Conservation (phyloP, 164 flowering plant species). For the Piper longum region DNA sequence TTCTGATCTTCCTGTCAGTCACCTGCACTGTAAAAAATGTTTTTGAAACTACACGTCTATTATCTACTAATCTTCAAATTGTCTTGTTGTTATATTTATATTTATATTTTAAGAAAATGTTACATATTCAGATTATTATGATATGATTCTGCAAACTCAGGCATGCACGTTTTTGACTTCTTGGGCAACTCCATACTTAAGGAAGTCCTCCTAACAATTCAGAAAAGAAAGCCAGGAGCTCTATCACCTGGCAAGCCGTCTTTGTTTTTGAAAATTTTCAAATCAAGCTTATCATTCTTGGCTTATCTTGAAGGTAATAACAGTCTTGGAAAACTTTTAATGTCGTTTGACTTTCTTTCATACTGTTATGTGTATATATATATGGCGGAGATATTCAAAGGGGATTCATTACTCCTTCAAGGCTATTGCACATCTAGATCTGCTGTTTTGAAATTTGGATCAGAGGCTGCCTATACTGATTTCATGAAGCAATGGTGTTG, state of each 20-base stretch:
- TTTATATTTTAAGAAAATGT: neutral
- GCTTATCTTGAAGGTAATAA: conserved; percentile 74
- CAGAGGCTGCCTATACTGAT: conserved; percentile 58
- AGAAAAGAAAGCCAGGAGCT: conserved; percentile 91
- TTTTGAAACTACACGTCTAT: neutral
- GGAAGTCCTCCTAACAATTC: conserved; percentile 77
- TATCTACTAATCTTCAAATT: neutral
- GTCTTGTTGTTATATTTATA: neutral
- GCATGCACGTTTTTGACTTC: conserved; percentile 89
- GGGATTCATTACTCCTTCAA: conserved; percentile 22
- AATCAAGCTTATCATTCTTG: conserved; percentile 71
- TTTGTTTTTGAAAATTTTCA: conserved; percentile 75
- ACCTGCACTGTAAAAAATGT: neutral
- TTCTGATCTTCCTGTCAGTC: neutral
- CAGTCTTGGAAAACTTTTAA: neutral
- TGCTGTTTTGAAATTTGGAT: conserved; percentile 70
- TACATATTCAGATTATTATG: neutral
- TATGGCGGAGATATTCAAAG: neutral
- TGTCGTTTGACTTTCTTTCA: neutral
- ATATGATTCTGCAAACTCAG: conserved; percentile 66
- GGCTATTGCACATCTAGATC: conserved; percentile 84
- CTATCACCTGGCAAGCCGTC: conserved; percentile 92
- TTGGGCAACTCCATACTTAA: conserved; percentile 92
- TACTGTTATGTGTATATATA: too few relatives aligned
- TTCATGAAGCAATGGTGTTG: conserved; percentile 93